These are phyloP conservation scores for Lasiosphaeris hirsuta DNA, from an alignment of 495 filamentous ascomycete species.

Conservation along the genomic window DNA sequence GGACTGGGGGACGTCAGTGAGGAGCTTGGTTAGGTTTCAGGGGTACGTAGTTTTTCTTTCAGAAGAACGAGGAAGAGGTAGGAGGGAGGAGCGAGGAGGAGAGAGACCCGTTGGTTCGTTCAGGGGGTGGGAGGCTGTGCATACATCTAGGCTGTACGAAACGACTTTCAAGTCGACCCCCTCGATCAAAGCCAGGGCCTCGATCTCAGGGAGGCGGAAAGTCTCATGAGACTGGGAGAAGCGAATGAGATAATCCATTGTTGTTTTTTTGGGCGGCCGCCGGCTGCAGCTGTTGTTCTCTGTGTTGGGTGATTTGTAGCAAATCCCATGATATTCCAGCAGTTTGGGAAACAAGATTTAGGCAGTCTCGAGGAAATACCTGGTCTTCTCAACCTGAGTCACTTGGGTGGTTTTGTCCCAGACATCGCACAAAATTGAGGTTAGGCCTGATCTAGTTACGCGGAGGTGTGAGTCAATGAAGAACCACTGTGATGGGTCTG, in stretches of 20 bases:
- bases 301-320: not conserved
- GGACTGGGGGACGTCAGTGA: constrained; percentile 51
- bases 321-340: not conserved
- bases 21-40: not conserved
- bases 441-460: constrained; percentile 8
- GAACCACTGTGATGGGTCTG: too few relatives aligned
- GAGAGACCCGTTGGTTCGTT: not conserved
- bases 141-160: constrained; percentile 69
- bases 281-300: not conserved
- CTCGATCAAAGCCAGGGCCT: constrained; percentile 70
- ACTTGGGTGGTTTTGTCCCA: too few relatives aligned
- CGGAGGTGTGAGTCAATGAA: constrained; percentile 5
- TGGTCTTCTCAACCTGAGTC: too few relatives aligned
- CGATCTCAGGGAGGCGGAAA: constrained; percentile 83
- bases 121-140: constrained; percentile 45
- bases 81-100: not conserved
- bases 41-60: not conserved
- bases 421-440: not conserved
- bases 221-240: constrained; percentile 87
- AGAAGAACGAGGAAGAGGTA: not conserved
- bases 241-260: constrained; percentile 79
- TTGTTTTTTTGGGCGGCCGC: constrained; percentile 22
- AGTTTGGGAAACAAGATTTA: too few relatives aligned
- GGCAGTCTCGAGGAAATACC: too few relatives aligned
- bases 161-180: constrained; percentile 67